phyloP scores from a whole-genome alignment of 108 stramenopile genomes.

The Cyclostephanos invisitatus region DNA sequence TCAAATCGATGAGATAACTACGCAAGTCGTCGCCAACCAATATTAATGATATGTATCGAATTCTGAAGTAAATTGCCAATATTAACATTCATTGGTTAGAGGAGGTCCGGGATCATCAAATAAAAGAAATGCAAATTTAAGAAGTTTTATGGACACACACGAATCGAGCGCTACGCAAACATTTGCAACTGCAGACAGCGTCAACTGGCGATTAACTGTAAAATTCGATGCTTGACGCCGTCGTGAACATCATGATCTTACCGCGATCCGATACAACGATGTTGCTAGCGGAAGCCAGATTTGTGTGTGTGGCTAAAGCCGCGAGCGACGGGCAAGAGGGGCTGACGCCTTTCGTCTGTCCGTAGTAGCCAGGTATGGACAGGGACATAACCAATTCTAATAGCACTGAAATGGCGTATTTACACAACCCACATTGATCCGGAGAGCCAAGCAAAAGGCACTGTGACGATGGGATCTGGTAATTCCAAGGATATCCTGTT shows the following conservation, averaged over 20 bases:
- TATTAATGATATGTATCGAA: not conserved
- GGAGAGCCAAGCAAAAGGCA: too few species aligned
- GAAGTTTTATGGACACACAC: not conserved
- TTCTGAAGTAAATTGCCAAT: not conserved
- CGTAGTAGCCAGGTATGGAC: not conserved
- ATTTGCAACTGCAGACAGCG: too few species aligned
- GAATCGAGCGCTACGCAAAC: not conserved
- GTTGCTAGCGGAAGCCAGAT: too few species aligned
- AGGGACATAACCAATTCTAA: not conserved
- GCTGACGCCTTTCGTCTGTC: not conserved
- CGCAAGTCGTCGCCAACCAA: not conserved
- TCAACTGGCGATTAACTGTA: too few species aligned
- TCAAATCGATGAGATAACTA: not conserved
- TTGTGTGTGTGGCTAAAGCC: too few species aligned
- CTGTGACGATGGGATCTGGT: too few species aligned
- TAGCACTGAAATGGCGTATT: too few species aligned
- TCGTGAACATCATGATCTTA: not conserved
- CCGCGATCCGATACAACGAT: not conserved
- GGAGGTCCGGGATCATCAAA: not conserved
- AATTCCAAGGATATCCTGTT: too few species aligned
- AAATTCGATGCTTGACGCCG: too few species aligned
- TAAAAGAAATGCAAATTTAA: not conserved
- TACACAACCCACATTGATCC: too few species aligned
- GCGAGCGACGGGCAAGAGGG: not conserved
- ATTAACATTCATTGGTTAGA: not conserved